These are phyloP conservation scores for Mycena vulgaris DNA, from an alignment of 768 basidiomycete species.

Conservation along the genomic window DNA sequence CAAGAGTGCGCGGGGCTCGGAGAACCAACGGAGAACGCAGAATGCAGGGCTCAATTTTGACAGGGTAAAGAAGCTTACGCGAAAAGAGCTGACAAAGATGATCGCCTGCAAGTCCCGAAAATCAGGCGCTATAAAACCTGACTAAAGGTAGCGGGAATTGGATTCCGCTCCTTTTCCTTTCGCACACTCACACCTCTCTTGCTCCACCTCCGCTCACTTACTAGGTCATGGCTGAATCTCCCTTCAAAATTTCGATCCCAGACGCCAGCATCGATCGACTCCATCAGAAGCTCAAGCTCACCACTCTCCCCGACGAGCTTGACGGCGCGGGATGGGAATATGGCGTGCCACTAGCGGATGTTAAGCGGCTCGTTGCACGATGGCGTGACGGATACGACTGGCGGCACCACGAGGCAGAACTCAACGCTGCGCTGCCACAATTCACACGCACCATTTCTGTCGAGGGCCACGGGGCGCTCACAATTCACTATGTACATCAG, in stretches of 20 bases:
- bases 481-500: conserved; percentile 28
- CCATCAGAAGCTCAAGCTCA: conserved; percentile 11
- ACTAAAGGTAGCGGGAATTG: too few relatives aligned
- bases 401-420: conserved; percentile 22
- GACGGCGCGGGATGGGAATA: conserved; percentile 28
- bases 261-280: conserved; percentile 17
- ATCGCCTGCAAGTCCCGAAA: too few relatives aligned
- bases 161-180: too few relatives aligned
- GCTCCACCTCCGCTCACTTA: not conserved
- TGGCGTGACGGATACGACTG: conserved; percentile 31
- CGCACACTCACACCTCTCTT: not conserved
- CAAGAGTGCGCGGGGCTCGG: too few relatives aligned
- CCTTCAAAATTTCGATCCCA: conserved; percentile 25
- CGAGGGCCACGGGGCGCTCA: conserved; percentile 27
- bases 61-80: too few relatives aligned
- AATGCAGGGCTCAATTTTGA: too few relatives aligned
- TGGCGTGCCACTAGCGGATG: conserved; percentile 24
- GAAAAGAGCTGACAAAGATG: too few relatives aligned
- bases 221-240: conserved; percentile 7
- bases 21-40: too few relatives aligned
- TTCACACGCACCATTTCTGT: conserved; percentile 25
- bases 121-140: too few relatives aligned
- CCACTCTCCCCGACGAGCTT: conserved; percentile 29
- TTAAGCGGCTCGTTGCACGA: conserved; percentile 24
- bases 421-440: conserved; percentile 25